Evolutionary conservation across 257 asterid genomes (phyloP).

Genomic region (Voacanga thouarsii): DNA sequence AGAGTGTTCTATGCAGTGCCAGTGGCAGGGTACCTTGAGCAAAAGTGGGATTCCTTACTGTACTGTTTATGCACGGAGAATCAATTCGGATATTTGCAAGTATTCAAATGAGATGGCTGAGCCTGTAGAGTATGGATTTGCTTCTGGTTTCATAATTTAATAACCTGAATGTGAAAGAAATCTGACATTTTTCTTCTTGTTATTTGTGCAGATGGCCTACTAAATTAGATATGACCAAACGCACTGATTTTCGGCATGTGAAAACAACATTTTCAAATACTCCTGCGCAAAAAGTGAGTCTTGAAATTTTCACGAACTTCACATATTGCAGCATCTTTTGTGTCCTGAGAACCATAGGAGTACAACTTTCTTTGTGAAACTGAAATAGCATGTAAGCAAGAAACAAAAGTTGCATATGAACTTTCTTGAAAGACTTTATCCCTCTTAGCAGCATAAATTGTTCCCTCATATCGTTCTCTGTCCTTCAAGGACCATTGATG

Average conservation of each 20-base stretch:
- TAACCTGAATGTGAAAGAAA: slow-evolving; percentile 1
- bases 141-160: slow-evolving; percentile 22
- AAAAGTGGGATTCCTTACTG: slow-evolving; percentile 87
- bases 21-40: slow-evolving; percentile 87
- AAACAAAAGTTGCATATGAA: not conserved
- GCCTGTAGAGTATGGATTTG: slow-evolving; percentile 68
- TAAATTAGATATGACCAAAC: slow-evolving; percentile 84
- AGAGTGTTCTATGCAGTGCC: slow-evolving; percentile 35
- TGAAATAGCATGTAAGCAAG: not conserved
- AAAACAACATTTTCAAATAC: slow-evolving; percentile 69
- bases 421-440: not conserved
- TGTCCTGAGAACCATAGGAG: slow-evolving; percentile 6
- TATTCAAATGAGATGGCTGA: slow-evolving; percentile 66
- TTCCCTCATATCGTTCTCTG: not conserved
- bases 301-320: not conserved
- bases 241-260: slow-evolving; percentile 86
- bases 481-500: not conserved
- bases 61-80: slow-evolving; percentile 70
- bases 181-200: slow-evolving; percentile 25
- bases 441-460: not conserved
- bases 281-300: slow-evolving; percentile 72
- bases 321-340: not conserved
- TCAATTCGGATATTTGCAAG: slow-evolving; percentile 76
- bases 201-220: slow-evolving; percentile 81
- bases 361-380: not conserved